Evolutionary conservation across 208 protist species (phyloP).

Genomic region (Spongospora subterranea): DNA sequence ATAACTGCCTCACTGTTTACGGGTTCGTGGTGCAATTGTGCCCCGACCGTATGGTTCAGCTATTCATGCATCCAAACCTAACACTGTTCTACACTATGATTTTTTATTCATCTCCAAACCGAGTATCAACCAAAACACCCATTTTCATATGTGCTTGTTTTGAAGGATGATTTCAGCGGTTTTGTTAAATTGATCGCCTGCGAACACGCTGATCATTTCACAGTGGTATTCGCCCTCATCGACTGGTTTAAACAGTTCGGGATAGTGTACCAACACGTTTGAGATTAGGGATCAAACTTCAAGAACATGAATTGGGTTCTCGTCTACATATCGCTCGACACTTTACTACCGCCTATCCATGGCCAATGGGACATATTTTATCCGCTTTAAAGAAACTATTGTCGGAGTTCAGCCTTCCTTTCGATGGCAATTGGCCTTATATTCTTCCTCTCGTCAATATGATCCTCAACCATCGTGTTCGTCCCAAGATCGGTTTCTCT

Average conservation of each 20-base stretch:
- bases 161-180: slow-evolving; percentile 32
- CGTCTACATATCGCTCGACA: not conserved
- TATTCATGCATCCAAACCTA: slow-evolving; percentile 17
- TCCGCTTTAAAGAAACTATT: not conserved
- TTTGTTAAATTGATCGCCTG: not conserved
- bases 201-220: not conserved
- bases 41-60: not conserved
- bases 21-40: no score
- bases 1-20: no score
- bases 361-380: not conserved
- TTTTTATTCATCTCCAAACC: not conserved
- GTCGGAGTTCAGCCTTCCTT: not conserved
- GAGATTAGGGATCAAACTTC: not conserved
- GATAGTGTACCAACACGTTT: not conserved
- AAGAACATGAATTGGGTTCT: not conserved
- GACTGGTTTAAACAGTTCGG: slow-evolving; percentile 21
- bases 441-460: not conserved
- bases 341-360: not conserved
- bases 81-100: slow-evolving; percentile 14
- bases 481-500: not conserved
- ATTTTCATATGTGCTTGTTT: slow-evolving; percentile 1
- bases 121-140: not conserved
- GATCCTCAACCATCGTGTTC: not conserved
- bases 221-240: not conserved
- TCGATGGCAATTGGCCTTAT: slow-evolving; percentile 35